Conservation (phyloP, 495 filamentous ascomycete genomes). For the Mytilinidion resinicola region DNA sequence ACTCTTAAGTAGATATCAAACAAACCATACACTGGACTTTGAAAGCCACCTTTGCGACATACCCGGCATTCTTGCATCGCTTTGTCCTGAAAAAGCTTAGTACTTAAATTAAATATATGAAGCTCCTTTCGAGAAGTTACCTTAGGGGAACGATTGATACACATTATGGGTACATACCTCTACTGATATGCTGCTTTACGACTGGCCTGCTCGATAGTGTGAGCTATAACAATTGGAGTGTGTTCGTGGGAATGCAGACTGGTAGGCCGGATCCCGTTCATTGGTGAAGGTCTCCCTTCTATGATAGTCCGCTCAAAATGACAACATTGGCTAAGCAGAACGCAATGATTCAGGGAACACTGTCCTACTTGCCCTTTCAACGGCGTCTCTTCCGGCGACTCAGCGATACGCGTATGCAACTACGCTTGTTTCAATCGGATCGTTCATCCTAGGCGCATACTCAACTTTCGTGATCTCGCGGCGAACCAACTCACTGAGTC, state of each 20-base stretch:
- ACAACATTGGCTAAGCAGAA: too few relatives aligned
- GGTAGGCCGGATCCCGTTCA: conserved; percentile 3
- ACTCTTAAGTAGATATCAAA: too few relatives aligned
- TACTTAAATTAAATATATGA: neutral
- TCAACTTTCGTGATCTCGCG: conserved; percentile 2
- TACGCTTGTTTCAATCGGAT: conserved; percentile 25
- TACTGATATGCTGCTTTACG: conserved; percentile 25
- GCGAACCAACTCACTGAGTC: conserved; percentile 15
- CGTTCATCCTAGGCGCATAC: conserved; percentile 27
- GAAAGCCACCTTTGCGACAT: too few relatives aligned
- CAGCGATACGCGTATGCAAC: conserved; percentile 20
- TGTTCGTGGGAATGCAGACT: conserved; percentile 32
- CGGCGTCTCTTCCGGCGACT: conserved; percentile 21
- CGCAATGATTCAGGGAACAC: conserved; percentile 15
- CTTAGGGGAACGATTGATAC: neutral
- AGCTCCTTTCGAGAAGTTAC: neutral
- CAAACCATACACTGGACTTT: too few relatives aligned
- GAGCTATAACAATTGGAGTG: conserved; percentile 25
- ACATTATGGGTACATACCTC: conserved; percentile 21
- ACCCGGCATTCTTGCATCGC: too few relatives aligned
- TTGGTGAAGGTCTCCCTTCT: neutral
- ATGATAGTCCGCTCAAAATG: neutral
- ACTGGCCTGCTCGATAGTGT: conserved; percentile 28
- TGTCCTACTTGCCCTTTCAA: conserved; percentile 28
- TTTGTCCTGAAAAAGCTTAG: too few relatives aligned